Conservation (phyloP, 2,329 filamentous ascomycete species). For the Tolypocladium inflatum region DNA sequence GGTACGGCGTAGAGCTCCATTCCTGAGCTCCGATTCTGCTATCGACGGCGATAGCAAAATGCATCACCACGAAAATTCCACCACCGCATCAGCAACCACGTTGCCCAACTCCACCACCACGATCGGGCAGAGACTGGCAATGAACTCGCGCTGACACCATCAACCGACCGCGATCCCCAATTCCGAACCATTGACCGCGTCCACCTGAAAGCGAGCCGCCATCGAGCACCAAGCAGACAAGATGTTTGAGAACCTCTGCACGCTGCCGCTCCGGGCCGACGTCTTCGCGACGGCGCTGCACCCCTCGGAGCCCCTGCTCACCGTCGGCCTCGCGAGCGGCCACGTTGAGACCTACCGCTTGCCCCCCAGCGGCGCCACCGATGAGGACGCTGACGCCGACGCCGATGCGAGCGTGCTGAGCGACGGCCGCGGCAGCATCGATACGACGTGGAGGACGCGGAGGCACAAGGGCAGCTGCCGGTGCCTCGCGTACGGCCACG, state of each 20-base stretch:
- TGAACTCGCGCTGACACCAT: neutral
- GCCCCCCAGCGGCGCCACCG: slow-evolving; percentile 40
- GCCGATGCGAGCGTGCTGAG: slow-evolving; percentile 40
- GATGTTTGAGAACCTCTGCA: slow-evolving; percentile 91
- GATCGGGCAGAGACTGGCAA: neutral
- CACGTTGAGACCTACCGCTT: slow-evolving; percentile 80
- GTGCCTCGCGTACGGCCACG: slow-evolving; percentile 65
- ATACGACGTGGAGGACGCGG: slow-evolving; percentile 76
- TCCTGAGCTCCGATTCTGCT: neutral
- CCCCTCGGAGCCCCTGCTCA: slow-evolving; percentile 72
- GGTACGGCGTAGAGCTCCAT: neutral
- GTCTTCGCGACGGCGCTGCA: slow-evolving; percentile 85
- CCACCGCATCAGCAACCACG: neutral
- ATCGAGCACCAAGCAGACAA: neutral
- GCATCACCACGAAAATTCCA: neutral
- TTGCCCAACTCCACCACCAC: neutral
- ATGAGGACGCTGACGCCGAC: slow-evolving; percentile 44
- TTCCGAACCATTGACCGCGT: neutral
- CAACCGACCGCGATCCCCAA: too few species aligned
- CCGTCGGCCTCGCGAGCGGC: slow-evolving; percentile 75
- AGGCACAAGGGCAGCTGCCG: slow-evolving; percentile 93
- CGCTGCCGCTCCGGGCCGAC: slow-evolving; percentile 74
- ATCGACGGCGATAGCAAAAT: neutral
- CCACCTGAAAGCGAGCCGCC: neutral
- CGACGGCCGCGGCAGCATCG: slow-evolving; percentile 64